These are phyloP conservation scores for Bryopsis sp. DNA, from an alignment of 139 green algal species.

Conservation along the genomic window DNA sequence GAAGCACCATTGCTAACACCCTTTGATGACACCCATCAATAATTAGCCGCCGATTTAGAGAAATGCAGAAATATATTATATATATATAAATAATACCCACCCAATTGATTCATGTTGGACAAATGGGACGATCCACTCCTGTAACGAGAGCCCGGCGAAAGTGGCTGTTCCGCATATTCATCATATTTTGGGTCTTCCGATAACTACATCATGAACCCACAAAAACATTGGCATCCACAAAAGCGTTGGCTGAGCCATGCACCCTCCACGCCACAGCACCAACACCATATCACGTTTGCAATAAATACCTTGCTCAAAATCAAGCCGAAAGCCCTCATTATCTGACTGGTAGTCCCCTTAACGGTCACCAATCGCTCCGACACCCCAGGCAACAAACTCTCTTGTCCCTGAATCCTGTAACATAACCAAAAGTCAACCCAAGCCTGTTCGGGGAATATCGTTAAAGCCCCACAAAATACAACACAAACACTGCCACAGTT, in stretches of 20 bases:
- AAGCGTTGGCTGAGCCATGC: too few relatives aligned
- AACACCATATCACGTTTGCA: too few relatives aligned
- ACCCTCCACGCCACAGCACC: too few relatives aligned
- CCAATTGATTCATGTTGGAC: too few relatives aligned
- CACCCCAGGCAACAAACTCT: slow-evolving; percentile 15
- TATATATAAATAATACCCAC: too few relatives aligned
- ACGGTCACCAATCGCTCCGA: slow-evolving; percentile 8
- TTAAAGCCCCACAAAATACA: too few relatives aligned
- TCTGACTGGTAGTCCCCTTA: slow-evolving; percentile 10
- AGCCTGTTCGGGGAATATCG: too few relatives aligned
- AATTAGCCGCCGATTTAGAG: too few relatives aligned
- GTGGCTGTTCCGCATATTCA: slow-evolving; percentile 18
- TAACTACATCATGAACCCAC: slow-evolving; percentile 5
- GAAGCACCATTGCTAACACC: too few relatives aligned
- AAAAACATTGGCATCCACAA: background rate
- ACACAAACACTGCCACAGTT: slow-evolving; percentile 1
- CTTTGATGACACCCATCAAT: too few relatives aligned
- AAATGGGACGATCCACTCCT: background rate
- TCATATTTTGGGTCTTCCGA: slow-evolving; percentile 19
- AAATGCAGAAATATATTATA: too few relatives aligned
- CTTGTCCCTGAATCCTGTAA: slow-evolving; percentile 15
- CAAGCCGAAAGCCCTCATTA: slow-evolving; percentile 14
- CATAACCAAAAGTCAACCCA: too few relatives aligned
- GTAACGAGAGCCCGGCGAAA: slow-evolving; percentile 7
- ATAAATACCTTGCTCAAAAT: slow-evolving; percentile 16